phyloP scores from a whole-genome alignment of 108 stramenopile species.

The Aurantiochytrium sp. region DNA sequence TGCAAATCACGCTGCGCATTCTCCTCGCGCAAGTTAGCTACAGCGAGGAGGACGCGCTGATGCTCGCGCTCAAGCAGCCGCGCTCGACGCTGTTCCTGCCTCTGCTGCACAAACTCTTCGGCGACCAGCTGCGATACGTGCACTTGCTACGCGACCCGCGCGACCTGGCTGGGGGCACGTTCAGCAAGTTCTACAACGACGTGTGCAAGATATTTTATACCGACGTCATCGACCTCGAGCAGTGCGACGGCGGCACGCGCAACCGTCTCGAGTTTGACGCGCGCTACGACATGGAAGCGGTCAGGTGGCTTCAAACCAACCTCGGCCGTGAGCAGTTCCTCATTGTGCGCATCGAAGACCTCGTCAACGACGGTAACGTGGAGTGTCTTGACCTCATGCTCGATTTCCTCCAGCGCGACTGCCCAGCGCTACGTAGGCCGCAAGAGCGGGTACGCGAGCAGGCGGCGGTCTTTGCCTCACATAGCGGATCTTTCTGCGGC shows the following conservation, averaged over 20 bases:
- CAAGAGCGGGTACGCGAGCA: background rate
- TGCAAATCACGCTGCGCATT: background rate
- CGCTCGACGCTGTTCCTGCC: background rate
- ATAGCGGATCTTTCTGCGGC: background rate
- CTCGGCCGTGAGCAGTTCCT: background rate
- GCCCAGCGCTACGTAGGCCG: background rate
- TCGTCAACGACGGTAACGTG: background rate
- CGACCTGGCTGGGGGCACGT: background rate
- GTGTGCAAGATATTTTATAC: background rate
- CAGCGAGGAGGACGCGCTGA: background rate
- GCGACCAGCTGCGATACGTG: background rate
- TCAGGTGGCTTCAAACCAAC: background rate
- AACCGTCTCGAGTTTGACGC: background rate
- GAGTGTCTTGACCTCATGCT: background rate
- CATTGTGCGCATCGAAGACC: background rate
- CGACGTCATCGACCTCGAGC: background rate
- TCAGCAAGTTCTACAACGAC: background rate
- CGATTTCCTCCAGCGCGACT: background rate
- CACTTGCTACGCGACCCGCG: slow-evolving; percentile 8
- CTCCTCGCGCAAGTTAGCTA: background rate
- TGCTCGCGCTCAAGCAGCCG: background rate
- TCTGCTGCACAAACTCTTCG: background rate
- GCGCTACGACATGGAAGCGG: background rate
- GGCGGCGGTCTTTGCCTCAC: background rate
- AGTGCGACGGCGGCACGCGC: background rate